Evolutionary conservation across 108 stramenopile genomes (phyloP).

Genomic region (Skeletonema tropicum): DNA sequence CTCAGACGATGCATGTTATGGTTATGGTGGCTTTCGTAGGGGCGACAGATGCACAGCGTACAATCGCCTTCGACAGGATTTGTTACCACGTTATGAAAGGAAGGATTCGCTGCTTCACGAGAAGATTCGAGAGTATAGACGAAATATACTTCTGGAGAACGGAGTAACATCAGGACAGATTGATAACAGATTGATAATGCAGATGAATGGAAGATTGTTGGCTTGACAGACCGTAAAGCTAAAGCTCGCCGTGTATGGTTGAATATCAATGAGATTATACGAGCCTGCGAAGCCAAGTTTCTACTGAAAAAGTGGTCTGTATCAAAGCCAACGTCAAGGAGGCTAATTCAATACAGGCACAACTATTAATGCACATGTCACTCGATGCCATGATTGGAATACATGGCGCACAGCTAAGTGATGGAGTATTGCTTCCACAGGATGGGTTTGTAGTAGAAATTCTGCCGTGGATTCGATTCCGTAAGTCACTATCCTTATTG

Average conservation of each 20-base stretch:
- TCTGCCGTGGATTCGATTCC: too few species aligned
- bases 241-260: slow-evolving; percentile 43
- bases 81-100: slow-evolving; percentile 15
- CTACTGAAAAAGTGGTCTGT: slow-evolving; percentile 21
- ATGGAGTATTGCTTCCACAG: too few species aligned
- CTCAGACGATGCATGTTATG: slow-evolving; percentile 1
- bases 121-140: too few species aligned
- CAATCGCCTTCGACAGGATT: slow-evolving; percentile 12
- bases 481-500: too few species aligned
- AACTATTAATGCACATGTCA: too few species aligned
- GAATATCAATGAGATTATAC: slow-evolving; percentile 38
- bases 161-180: background rate
- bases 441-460: too few species aligned
- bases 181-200: background rate
- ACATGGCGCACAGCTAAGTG: too few species aligned
- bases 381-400: too few species aligned
- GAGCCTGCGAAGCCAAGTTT: slow-evolving; percentile 29
- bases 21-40: background rate
- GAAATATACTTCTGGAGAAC: slow-evolving; percentile 16
- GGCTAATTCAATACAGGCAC: too few species aligned
- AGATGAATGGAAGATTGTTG: slow-evolving; percentile 28
- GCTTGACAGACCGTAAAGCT: slow-evolving; percentile 23
- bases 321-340: too few species aligned
- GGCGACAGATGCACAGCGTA: slow-evolving; percentile 6
- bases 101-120: slow-evolving; percentile 20